These are phyloP conservation scores for Penicillium sp. DNA, from an alignment of 2,329 filamentous ascomycete species.

Conservation along the genomic window DNA sequence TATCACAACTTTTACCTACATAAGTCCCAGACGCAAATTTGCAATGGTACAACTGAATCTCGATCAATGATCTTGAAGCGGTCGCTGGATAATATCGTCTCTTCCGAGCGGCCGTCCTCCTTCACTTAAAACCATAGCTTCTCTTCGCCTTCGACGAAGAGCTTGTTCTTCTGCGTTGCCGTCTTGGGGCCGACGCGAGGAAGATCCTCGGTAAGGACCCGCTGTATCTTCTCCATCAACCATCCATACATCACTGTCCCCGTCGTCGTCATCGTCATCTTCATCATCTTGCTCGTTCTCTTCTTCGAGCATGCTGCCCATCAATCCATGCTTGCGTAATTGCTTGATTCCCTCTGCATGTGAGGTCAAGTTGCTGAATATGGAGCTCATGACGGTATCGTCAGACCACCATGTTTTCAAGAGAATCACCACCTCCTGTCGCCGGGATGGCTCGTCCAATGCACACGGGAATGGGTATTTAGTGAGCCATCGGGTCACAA, in stretches of 20 bases:
- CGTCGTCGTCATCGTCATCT: conserved; percentile 40
- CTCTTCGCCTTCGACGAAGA: conserved; percentile 71
- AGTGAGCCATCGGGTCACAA: conserved; percentile 72
- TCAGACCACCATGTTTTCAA: conserved; percentile 45
- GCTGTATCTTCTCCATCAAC: conserved; percentile 53
- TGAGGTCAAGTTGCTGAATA: conserved; percentile 40
- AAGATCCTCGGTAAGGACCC: conserved; percentile 37
- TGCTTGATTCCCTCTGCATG: conserved; percentile 42
- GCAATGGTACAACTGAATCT: neutral
- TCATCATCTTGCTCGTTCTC: conserved; percentile 53
- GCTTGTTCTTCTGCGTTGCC: conserved; percentile 59
- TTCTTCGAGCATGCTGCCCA: conserved; percentile 47
- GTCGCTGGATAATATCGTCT: conserved; percentile 74
- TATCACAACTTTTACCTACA: neutral
- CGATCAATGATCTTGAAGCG: conserved; percentile 28
- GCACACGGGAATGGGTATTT: conserved; percentile 68
- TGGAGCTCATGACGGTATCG: conserved; percentile 45
- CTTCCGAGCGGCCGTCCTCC: conserved; percentile 72
- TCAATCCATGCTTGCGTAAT: conserved; percentile 43
- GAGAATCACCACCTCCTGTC: conserved; percentile 41
- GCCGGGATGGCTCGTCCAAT: conserved; percentile 49
- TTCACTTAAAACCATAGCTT: conserved; percentile 89
- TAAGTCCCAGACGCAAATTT: neutral
- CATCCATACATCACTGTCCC: conserved; percentile 54
- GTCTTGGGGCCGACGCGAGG: conserved; percentile 33